Conservation (phyloP, 805 yeast genomes). For the Ogataea corticis region DNA sequence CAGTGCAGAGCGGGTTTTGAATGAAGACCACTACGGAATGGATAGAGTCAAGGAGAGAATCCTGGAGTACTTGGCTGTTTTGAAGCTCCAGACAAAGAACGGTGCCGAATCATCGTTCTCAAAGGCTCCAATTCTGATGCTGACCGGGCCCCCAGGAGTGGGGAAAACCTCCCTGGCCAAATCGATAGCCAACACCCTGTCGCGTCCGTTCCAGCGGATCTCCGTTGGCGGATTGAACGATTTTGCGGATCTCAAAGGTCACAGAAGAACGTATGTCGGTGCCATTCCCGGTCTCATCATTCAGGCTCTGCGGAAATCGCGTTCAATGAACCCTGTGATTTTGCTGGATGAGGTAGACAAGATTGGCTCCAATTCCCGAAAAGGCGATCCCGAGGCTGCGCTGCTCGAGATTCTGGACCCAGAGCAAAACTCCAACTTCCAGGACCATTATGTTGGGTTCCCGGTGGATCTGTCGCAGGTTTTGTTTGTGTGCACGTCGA, state of each 20-base stretch:
- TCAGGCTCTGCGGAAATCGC: conserved; percentile 73
- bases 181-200: conserved; percentile 73
- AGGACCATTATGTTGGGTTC: conserved; percentile 82
- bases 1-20: conserved; percentile 56
- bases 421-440: conserved; percentile 75
- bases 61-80: conserved; percentile 76
- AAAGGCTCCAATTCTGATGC: conserved; percentile 70
- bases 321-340: conserved; percentile 80
- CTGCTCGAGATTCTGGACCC: conserved; percentile 87
- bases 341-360: conserved; percentile 86
- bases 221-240: conserved; percentile 88
- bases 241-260: conserved; percentile 89
- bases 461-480: conserved; percentile 83
- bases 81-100: conserved; percentile 49
- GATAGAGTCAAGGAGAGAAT: conserved; percentile 72
- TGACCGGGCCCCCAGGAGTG: conserved; percentile 93
- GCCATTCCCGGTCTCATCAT: conserved; percentile 86
- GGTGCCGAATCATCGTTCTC: conserved; percentile 2
- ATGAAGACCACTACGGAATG: conserved; percentile 79
- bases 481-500: conserved; percentile 83
- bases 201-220: conserved; percentile 73
- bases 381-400: conserved; percentile 90
- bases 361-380: conserved; percentile 28
- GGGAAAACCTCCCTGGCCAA: conserved; percentile 88
- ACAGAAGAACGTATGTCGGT: conserved; percentile 87